Conservation (phyloP, 2,329 filamentous ascomycete genomes). For the Celoporthe dispersa region DNA sequence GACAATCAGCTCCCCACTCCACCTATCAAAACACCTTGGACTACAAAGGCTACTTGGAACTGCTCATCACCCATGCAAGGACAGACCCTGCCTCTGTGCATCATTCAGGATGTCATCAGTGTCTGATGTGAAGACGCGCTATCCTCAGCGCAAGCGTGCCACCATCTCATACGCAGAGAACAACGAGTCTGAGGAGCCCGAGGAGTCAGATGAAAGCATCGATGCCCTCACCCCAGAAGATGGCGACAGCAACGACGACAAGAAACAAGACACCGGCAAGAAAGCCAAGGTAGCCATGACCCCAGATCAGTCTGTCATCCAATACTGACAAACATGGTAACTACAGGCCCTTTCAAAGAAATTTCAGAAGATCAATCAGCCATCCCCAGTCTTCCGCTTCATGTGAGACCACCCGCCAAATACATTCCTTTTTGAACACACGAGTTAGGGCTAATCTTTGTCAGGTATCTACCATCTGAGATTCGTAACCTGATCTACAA, state of each 20-base stretch:
- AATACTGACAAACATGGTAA: background rate
- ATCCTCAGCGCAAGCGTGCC: slow-evolving; percentile 1
- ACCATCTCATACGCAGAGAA: slow-evolving; percentile 2
- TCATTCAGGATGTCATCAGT: background rate
- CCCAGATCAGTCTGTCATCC: background rate
- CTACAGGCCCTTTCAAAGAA: background rate
- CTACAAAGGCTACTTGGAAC: background rate
- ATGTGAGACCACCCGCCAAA: background rate
- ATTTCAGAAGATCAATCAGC: background rate
- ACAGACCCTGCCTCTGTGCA: background rate
- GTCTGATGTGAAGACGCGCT: background rate
- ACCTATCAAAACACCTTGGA: background rate
- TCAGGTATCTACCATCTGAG: background rate
- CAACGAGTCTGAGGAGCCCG: background rate
- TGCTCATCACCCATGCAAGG: background rate
- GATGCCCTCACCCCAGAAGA: background rate
- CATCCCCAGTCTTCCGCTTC: background rate
- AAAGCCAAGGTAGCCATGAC: background rate
- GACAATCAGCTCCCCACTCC: background rate
- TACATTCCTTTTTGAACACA: background rate
- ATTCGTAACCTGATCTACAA: slow-evolving; percentile 6
- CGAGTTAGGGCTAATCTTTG: background rate
- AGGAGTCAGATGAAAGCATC: background rate
- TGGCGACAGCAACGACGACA: background rate
- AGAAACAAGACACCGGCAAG: background rate